Evolutionary conservation across 345 rosid species (phyloP).

Genomic region (Corchorus capsularis): DNA sequence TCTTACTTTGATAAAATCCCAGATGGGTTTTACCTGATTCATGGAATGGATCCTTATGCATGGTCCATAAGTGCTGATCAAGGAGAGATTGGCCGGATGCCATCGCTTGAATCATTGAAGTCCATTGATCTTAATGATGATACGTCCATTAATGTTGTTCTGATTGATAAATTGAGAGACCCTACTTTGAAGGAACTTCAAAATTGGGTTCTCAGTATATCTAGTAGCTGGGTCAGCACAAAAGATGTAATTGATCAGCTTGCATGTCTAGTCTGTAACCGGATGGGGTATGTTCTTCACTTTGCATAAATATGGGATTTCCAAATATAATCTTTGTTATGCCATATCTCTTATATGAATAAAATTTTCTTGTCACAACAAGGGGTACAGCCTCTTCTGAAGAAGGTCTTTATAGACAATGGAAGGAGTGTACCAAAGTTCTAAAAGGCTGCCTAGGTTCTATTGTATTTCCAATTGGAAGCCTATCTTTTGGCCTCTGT

Average conservation of each 20-base stretch:
- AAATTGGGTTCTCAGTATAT: constrained; percentile 36
- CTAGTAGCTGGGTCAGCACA: constrained; percentile 28
- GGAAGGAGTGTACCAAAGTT: constrained; percentile 45
- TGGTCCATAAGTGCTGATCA: constrained; percentile 52
- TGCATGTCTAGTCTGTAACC: constrained; percentile 46
- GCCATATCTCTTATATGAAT: constrained; percentile 14
- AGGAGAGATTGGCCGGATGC: constrained; percentile 41
- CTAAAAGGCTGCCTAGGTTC: constrained; percentile 45
- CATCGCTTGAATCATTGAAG: constrained; percentile 45
- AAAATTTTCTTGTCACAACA: constrained; percentile 9
- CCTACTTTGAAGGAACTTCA: constrained; percentile 42
- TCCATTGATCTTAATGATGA: constrained; percentile 38
- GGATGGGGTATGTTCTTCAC: constrained; percentile 47
- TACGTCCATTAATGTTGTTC: constrained; percentile 43
- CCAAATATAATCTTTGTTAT: background rate
- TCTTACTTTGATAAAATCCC: constrained; percentile 51
- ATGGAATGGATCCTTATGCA: constrained; percentile 52
- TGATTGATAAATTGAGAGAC: constrained; percentile 42
- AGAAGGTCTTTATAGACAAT: constrained; percentile 37
- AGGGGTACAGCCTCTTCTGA: constrained; percentile 42
- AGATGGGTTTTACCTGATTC: constrained; percentile 55
- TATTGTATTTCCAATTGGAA: constrained; percentile 52
- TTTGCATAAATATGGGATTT: background rate
- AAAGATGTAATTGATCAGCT: constrained; percentile 46
- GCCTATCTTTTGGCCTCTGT: constrained; percentile 48